Evolutionary conservation across 2,329 filamentous ascomycete genomes (phyloP), one percentile per base, ranked within the genome.

Genomic region (Colletotrichum australisinense): DNA sequence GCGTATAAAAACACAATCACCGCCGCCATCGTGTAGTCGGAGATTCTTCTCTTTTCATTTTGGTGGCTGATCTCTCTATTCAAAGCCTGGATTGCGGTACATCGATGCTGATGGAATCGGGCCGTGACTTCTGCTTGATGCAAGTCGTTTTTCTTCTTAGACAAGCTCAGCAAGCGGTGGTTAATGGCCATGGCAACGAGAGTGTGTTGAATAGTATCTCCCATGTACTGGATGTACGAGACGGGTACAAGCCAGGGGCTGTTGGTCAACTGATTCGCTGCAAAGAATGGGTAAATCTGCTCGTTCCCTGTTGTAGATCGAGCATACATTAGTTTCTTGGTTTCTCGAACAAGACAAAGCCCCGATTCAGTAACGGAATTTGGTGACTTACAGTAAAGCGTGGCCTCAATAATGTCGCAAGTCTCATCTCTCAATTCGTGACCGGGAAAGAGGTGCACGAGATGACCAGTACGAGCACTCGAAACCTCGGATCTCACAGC

Each of bases 131-230:
- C 57, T n/a, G 76, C 72, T 24, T 67, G 72, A 1, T 75, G 24
- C 6, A 67, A 22, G 19, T 76, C 63, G n/a, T 76, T 63, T 16
- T 74, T 70, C 28, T 12, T 56, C 4, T 16, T 3, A 9, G 42
- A 22, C 4, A 69, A 69, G 9, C 77, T 77, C 67, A 80, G 79
- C 30, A 83, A 79, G 59, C 80, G 78, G 66, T 84, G 82, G 32
- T 77, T 80, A 12, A 83, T 69, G 8, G 79, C 75, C 77, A 82
- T 78, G 62, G 80, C 81, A 14, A 81, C 72, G 5, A 81, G 75
- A 14, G 67, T 60, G 35, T 73, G 70, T 12, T 35, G 67, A 2
- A 63, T 62, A 8, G 53, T 32, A 1, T 8, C 26, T 4, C 55
- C 38, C 60, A 73, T 55, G 32, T 59, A 60, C 6, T 65, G 60